A percentile compares a stretch with the other conserved stretches of the same genome.
These are phyloP conservation scores for Ramaria sp. DNA, from an alignment of 768 basidiomycete species.

Conservation along the genomic window DNA sequence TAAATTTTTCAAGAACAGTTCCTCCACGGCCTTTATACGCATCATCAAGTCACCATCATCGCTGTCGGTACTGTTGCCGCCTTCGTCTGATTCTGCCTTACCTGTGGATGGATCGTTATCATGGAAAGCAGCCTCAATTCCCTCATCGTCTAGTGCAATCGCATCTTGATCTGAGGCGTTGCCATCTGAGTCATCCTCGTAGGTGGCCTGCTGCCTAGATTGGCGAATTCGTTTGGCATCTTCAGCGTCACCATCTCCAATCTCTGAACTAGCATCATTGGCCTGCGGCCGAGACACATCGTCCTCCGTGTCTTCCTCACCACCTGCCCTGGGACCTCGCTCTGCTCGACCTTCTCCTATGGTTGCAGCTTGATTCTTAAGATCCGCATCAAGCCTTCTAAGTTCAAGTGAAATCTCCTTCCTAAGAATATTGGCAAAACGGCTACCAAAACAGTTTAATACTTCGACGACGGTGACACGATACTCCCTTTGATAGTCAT, in stretches of 20 bases:
- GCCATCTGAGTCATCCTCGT: constrained; percentile 61
- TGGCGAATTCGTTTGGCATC: constrained; percentile 65
- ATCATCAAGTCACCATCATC: constrained; percentile 24
- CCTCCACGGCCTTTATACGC: constrained; percentile 32
- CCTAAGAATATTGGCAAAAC: constrained; percentile 72
- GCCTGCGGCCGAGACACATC: constrained; percentile 42
- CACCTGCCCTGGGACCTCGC: constrained; percentile 28
- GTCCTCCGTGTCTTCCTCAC: constrained; percentile 40
- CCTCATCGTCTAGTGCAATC: constrained; percentile 38
- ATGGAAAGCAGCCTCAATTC: constrained; percentile 53
- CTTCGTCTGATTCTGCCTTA: constrained; percentile 18
- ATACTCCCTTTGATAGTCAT: constrained; percentile 79
- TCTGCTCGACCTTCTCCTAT: constrained; percentile 69
- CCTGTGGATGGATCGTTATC: constrained; percentile 27
- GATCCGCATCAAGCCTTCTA: constrained; percentile 70
- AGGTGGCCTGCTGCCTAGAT: constrained; percentile 62
- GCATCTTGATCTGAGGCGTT: constrained; percentile 33
- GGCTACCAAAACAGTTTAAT: constrained; percentile 54
- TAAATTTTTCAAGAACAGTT: constrained; percentile 46
- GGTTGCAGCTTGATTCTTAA: constrained; percentile 67
- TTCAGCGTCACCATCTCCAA: constrained; percentile 75
- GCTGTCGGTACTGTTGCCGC: constrained; percentile 11
- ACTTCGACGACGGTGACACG: constrained; percentile 64
- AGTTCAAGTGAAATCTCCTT: constrained; percentile 81
- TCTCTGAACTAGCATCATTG: constrained; percentile 62